These are phyloP conservation scores for Clarireedia hainanense DNA, from an alignment of 2,329 filamentous ascomycete species.

Conservation along the genomic window DNA sequence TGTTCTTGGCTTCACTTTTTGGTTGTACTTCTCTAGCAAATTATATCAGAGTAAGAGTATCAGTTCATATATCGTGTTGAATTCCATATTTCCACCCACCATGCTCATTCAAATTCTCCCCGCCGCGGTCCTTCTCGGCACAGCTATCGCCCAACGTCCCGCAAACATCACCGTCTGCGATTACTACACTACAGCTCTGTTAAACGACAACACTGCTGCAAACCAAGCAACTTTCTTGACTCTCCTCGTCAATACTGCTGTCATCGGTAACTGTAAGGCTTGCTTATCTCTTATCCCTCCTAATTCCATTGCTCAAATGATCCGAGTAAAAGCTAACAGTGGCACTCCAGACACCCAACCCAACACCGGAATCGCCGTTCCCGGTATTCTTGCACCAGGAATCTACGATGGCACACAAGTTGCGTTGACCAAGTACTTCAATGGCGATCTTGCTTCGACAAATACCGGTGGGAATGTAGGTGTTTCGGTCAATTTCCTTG, in stretches of 20 bases:
- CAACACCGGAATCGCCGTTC: slow-evolving; percentile 43
- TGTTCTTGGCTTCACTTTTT: background rate
- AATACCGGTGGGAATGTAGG: slow-evolving; percentile 41
- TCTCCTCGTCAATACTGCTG: slow-evolving; percentile 53
- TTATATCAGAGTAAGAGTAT: background rate
- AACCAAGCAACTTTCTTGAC: slow-evolving; percentile 51
- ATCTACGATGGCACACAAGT: slow-evolving; percentile 43
- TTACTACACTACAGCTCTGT: slow-evolving; percentile 53
- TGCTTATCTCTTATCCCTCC: background rate
- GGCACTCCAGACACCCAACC: slow-evolving; percentile 39
- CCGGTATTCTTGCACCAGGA: slow-evolving; percentile 49
- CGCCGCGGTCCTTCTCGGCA: slow-evolving; percentile 5
- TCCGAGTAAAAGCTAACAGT: background rate
- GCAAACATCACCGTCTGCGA: slow-evolving; percentile 48
- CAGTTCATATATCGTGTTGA: background rate
- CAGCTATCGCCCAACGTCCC: slow-evolving; percentile 36
- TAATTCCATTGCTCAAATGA: background rate
- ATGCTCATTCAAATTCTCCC: slow-evolving; percentile 23
- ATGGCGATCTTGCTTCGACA: slow-evolving; percentile 43
- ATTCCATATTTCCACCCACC: background rate
- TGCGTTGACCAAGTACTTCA: slow-evolving; percentile 53
- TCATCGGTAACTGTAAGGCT: slow-evolving; percentile 51
- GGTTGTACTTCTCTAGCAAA: background rate
- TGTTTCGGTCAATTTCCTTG: slow-evolving; percentile 50
- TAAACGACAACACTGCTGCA: slow-evolving; percentile 49